These are phyloP conservation scores for Acacia melanoxylon DNA, from an alignment of 306 rosid species.

Conservation along the genomic window DNA sequence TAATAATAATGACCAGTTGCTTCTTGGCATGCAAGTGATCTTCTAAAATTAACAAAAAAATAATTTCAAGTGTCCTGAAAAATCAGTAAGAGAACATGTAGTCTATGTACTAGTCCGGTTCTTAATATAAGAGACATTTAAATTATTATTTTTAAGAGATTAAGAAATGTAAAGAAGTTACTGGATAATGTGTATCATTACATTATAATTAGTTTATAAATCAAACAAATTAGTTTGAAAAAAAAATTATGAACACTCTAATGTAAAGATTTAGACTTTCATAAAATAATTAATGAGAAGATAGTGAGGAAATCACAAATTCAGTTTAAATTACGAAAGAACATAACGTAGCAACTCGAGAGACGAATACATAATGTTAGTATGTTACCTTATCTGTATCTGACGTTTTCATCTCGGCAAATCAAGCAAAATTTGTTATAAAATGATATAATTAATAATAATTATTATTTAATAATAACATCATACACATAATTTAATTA, in stretches of 20 bases:
- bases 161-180: no score
- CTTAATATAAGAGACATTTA: no score
- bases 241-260: no score
- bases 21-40: background rate
- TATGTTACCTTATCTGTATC: background rate
- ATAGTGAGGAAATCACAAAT: background rate
- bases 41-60: background rate
- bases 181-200: no score
- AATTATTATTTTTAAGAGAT: no score
- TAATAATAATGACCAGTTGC: background rate
- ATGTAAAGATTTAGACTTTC: background rate
- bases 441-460: background rate
- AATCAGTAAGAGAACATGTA: background rate
- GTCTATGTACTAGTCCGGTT: rapidly evolving
- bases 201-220: no score
- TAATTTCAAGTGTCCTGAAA: background rate
- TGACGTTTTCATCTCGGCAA: background rate
- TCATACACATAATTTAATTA: background rate
- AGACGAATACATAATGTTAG: no score
- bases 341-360: background rate
- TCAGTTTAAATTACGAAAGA: background rate
- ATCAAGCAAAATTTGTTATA: background rate
- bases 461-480: background rate
- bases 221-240: no score
- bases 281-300: background rate